Percentiles rank a stretch among this genome's conserved stretches.
Conservation (phyloP, 129 eudicot species). For the Ambrosia trifida region DNA sequence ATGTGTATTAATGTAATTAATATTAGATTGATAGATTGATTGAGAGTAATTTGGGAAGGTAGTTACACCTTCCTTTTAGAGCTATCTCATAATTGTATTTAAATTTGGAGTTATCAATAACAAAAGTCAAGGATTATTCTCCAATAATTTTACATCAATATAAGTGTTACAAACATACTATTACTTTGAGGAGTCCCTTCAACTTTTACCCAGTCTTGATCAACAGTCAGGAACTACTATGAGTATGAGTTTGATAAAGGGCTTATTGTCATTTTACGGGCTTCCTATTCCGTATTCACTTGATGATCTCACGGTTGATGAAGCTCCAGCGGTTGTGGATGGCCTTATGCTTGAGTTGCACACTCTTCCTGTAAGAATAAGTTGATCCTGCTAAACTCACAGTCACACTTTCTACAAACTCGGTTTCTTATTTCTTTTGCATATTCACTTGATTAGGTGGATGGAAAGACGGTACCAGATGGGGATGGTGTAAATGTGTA, state of each 20-base stretch:
- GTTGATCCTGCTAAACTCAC: background rate
- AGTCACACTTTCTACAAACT: background rate
- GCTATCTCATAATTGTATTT: too few species aligned
- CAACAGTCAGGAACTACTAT: too few species aligned
- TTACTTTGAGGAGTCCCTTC: too few species aligned
- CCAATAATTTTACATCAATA: too few species aligned
- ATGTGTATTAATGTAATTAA: too few species aligned
- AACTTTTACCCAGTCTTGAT: too few species aligned
- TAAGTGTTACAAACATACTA: too few species aligned
- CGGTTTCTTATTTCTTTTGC: constrained; percentile 3
- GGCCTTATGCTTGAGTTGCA: constrained; percentile 68
- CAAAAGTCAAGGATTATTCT: too few species aligned
- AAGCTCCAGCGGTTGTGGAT: constrained; percentile 42
- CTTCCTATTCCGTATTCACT: constrained; percentile 68
- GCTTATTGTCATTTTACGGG: constrained; percentile 58
- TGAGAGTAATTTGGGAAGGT: too few species aligned
- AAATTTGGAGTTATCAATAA: too few species aligned
- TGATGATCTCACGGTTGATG: constrained; percentile 42
- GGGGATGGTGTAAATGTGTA: constrained; percentile 89
- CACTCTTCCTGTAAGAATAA: constrained; percentile 73
- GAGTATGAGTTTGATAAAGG: background rate
- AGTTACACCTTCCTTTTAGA: too few species aligned
- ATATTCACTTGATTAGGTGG: constrained; percentile 48
- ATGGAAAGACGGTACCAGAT: constrained; percentile 76
- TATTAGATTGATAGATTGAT: too few species aligned